These are phyloP conservation scores for Ophiocordyceps robertsii DNA, from an alignment of 2,329 filamentous ascomycete species.

Conservation along the genomic window DNA sequence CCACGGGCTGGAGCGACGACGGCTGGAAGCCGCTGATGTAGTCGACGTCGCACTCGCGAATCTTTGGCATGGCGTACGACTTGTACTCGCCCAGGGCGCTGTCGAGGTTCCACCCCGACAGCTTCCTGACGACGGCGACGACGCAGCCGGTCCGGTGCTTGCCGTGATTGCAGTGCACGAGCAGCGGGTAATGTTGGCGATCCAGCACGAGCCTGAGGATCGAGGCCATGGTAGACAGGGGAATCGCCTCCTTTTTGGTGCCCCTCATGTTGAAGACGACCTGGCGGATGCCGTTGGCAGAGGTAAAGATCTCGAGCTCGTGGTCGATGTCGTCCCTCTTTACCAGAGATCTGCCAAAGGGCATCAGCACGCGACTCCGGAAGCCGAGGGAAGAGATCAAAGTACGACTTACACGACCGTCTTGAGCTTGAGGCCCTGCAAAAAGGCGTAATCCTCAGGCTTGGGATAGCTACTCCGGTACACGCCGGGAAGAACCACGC, in stretches of 20 bases:
- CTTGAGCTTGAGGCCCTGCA: constrained; percentile 56
- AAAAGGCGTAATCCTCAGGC: constrained; percentile 54
- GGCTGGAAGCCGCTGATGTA: constrained; percentile 41
- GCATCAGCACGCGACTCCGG: not conserved
- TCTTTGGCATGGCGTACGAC: constrained; percentile 47
- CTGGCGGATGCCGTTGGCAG: constrained; percentile 54
- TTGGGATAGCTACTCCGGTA: constrained; percentile 76
- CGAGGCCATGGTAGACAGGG: constrained; percentile 50
- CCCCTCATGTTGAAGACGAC: constrained; percentile 65
- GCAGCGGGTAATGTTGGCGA: constrained; percentile 59
- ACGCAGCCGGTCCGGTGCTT: constrained; percentile 89
- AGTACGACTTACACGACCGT: constrained; percentile 55
- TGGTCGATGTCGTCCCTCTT: constrained; percentile 42
- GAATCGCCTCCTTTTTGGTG: constrained; percentile 72
- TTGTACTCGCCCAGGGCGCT: constrained; percentile 61
- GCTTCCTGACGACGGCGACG: constrained; percentile 64
- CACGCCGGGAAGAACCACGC: constrained; percentile 56
- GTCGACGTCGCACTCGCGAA: constrained; percentile 44
- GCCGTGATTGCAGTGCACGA: constrained; percentile 90
- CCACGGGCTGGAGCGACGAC: constrained; percentile 17
- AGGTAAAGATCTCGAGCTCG: constrained; percentile 48
- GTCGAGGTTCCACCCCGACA: constrained; percentile 51
- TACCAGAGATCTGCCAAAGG: constrained; percentile 42
- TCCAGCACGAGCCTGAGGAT: constrained; percentile 63
- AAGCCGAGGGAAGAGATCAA: constrained; percentile 1